These are phyloP conservation scores for Stephanodiscus minutulus DNA, from an alignment of 108 stramenopile genomes.

Conservation along the genomic window DNA sequence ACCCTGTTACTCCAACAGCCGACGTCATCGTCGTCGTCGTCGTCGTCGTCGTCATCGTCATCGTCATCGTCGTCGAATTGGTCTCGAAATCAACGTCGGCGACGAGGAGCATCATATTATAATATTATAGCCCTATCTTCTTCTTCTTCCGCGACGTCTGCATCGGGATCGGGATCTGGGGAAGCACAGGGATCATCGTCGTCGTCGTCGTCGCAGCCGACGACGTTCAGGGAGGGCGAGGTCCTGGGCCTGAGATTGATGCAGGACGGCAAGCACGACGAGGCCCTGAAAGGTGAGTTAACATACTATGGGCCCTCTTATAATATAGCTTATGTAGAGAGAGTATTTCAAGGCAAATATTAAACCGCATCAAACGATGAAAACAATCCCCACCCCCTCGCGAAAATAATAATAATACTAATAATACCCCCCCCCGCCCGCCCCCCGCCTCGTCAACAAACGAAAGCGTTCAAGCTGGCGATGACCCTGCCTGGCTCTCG, in stretches of 20 bases:
- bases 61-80: not conserved
- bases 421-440: not conserved
- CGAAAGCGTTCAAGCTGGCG: constrained; percentile 70
- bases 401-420: not conserved
- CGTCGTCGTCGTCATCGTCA: constrained; percentile 6
- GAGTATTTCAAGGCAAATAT: no score
- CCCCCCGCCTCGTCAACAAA: not conserved
- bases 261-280: constrained; percentile 78
- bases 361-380: no score
- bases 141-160: not conserved
- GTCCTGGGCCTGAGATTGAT: constrained; percentile 73
- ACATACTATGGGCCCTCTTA: not conserved
- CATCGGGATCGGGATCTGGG: constrained; percentile 17
- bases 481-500: constrained; percentile 76
- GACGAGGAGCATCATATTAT: not conserved
- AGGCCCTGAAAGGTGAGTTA: constrained; percentile 67
- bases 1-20: constrained; percentile 6
- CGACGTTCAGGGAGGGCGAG: constrained; percentile 81
- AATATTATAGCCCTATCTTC: not conserved
- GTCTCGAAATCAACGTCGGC: not conserved
- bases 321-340: no score
- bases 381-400: not conserved
- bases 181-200: constrained; percentile 1
- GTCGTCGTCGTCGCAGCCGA: constrained; percentile 23
- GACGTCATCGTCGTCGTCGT: not conserved